A percentile compares a stretch with the other conserved stretches of the same genome.
These are phyloP conservation scores for Gyromitra esculenta DNA, from an alignment of 2,329 filamentous ascomycete species.

Conservation along the genomic window DNA sequence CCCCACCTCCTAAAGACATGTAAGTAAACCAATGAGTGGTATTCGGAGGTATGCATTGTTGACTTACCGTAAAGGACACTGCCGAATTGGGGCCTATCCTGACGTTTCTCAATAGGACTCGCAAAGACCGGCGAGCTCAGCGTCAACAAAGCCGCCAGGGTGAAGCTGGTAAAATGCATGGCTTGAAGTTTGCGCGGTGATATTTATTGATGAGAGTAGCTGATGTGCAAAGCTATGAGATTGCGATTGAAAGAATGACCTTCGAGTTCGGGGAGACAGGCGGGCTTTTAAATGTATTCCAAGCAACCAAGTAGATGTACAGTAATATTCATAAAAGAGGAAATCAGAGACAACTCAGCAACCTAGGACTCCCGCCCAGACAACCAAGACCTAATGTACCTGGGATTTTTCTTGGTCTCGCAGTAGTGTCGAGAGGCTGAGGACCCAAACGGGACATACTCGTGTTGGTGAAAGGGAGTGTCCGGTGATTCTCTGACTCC, in stretches of 20 bases:
- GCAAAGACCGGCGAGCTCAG: slow-evolving; percentile 23
- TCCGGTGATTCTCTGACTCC: slow-evolving; percentile 20
- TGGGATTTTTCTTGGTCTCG: slow-evolving; percentile 16
- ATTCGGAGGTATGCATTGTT: too few relatives aligned
- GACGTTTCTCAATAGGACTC: slow-evolving; percentile 21
- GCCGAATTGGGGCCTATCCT: slow-evolving; percentile 28
- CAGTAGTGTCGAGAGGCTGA: slow-evolving; percentile 15
- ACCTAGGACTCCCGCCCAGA: not conserved
- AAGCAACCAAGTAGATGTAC: not conserved
- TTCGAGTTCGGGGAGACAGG: not conserved
- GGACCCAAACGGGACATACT: not conserved
- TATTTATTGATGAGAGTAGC: slow-evolving; percentile 1
- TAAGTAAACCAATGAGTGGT: slow-evolving; percentile 8
- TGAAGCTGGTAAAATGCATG: slow-evolving; percentile 30
- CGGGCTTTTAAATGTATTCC: slow-evolving; percentile 18
- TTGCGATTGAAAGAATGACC: not conserved
- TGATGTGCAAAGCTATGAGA: slow-evolving; percentile 11
- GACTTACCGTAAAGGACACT: slow-evolving; percentile 38
- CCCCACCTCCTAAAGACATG: slow-evolving; percentile 9
- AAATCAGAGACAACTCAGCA: slow-evolving; percentile 38
- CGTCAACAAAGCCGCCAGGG: slow-evolving; percentile 25
- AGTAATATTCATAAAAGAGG: slow-evolving; percentile 1
- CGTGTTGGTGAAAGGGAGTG: slow-evolving; percentile 3
- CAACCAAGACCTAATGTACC: slow-evolving; percentile 3
- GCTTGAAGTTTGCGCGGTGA: not conserved